Conservation (phyloP, 805 yeast genomes). For the Starmera amethionina region DNA sequence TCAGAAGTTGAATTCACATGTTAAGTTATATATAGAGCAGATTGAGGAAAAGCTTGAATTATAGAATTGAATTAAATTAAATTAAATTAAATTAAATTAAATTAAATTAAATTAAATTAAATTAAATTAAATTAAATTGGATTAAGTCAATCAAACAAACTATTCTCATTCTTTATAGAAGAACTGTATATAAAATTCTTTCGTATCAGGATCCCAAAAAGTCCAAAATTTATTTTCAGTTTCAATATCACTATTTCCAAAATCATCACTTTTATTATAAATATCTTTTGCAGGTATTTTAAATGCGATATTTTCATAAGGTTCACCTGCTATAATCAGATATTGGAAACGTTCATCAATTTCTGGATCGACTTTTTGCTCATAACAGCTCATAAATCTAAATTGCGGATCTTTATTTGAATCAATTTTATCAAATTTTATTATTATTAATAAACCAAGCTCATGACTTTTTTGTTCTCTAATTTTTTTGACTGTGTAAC, state of each 20-base stretch:
- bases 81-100: neutral
- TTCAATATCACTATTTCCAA: constrained; percentile 18
- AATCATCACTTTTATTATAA: constrained; percentile 21
- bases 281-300: constrained; percentile 58
- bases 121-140: neutral
- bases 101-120: neutral
- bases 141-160: too few species aligned
- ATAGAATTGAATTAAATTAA: neutral
- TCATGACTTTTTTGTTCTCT: constrained; percentile 49
- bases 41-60: constrained; percentile 12
- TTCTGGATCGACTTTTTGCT: constrained; percentile 44
- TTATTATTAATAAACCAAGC: constrained; percentile 56
- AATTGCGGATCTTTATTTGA: constrained; percentile 46
- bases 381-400: constrained; percentile 71
- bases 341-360: constrained; percentile 48
- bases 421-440: constrained; percentile 43
- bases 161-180: constrained; percentile 29
- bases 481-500: constrained; percentile 56
- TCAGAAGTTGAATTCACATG: constrained; percentile 16
- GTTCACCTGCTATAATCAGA: constrained; percentile 77
- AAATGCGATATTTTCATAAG: constrained; percentile 74
- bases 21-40: constrained; percentile 16
- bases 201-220: constrained; percentile 63
- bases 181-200: constrained; percentile 62
- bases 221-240: constrained; percentile 42